Evolutionary conservation across 805 yeast species (phyloP), one percentile per base, ranked within the genome.

Genomic region (Wickerhamomyces bovis): DNA sequence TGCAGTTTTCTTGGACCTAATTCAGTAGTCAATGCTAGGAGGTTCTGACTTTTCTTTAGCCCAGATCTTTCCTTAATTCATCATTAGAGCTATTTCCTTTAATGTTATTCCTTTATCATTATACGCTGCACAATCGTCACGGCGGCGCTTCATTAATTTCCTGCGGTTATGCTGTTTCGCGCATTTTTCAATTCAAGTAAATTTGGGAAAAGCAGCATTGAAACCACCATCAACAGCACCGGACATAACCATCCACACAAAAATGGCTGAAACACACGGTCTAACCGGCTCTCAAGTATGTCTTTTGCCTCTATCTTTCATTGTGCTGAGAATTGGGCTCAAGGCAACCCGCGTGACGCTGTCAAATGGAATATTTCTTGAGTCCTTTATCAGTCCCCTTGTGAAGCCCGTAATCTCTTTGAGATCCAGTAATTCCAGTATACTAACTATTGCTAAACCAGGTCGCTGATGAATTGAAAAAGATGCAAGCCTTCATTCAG

Each of bases 401-500:
- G 11, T 28, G 8, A 22, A 8, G 23, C 23, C 5, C 23, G n/a
- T n/a, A n/a, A 28, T 13, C 12, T 15, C 31, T 13, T 3, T 28
- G 7, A 12, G 7, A 13, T 13, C 5, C n/a, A 28, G 31, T 15
- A 28, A 28, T 28, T 28, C n/a, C n/a, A 20, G 22, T 20, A 10
- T 36, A 36, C 42, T 44, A 44, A 44, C 43, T 3, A 16, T 26
- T 20, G 18, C 12, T 11, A 11, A 39, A 40, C n/a, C n/a, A 90
- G 89, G 98, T 92, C 57, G 89, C 85, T 63, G 89, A 89, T 59
- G 99, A 94, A 75, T 86, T 94, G 69, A 83, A 83, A 67, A 94
- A 94, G 76, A 94, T 94, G 97, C 96, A 92, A 67, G 90, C 95
- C 65, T 94, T 94, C 82, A 94, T 94, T 78, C 88, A 85, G 72